Evolutionary conservation across 306 rosid species (phyloP).

Genomic region (Neltuma alba): DNA sequence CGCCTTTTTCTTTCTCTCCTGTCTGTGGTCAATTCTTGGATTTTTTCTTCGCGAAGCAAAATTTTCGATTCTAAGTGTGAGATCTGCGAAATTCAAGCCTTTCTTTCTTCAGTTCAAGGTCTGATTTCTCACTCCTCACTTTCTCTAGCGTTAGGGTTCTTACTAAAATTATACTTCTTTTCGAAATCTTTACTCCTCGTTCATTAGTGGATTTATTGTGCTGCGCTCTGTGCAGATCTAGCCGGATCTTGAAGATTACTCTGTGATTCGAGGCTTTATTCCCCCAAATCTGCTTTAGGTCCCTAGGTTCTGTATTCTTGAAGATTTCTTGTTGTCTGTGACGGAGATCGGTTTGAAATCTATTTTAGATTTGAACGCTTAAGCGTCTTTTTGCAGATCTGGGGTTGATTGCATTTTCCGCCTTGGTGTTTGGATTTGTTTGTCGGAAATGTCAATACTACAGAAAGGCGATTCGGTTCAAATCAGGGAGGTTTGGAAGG

Average conservation of each 20-base stretch:
- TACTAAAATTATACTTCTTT: background rate
- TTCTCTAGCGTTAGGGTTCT: conserved; percentile 34
- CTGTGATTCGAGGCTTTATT: conserved; percentile 21
- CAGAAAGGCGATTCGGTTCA: conserved; percentile 78
- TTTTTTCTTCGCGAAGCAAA: conserved; percentile 16
- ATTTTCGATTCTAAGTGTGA: background rate
- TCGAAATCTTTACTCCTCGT: background rate
- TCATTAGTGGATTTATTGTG: background rate
- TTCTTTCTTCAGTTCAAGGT: conserved; percentile 47
- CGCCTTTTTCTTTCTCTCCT: background rate
- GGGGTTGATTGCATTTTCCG: conserved; percentile 28
- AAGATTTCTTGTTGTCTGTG: background rate
- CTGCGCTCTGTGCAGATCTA: conserved; percentile 61
- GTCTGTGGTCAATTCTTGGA: conserved; percentile 23
- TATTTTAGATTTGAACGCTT: conserved; percentile 38
- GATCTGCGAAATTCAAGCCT: conserved; percentile 44
- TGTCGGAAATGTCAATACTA: conserved; percentile 68
- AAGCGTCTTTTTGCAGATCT: conserved; percentile 40
- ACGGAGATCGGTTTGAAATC: conserved; percentile 2
- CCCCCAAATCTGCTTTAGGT: conserved; percentile 31
- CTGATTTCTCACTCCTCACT: conserved; percentile 45
- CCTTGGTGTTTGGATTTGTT: conserved; percentile 25
- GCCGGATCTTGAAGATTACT: background rate
- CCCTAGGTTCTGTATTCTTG: conserved; percentile 23
- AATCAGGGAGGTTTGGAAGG: conserved; percentile 89